Evolutionary conservation across 805 yeast genomes (phyloP).

Genomic region (Teunomyces barrocoloradensis): DNA sequence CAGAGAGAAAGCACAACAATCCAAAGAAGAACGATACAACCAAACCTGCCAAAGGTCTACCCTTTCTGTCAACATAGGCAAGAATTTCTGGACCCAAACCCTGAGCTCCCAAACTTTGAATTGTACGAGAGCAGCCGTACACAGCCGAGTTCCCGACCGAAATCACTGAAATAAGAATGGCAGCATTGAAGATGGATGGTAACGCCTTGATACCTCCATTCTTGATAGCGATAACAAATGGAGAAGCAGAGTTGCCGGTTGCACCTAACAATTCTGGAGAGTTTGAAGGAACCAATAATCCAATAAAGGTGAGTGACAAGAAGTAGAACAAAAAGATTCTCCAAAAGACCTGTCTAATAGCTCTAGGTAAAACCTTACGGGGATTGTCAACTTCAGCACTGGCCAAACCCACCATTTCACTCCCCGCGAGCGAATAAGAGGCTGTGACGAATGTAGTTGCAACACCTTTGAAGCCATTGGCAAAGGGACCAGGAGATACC

Average conservation of each 20-base stretch:
- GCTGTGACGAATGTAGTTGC: constrained; percentile 39
- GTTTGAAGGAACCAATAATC: constrained; percentile 21
- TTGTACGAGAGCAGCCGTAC: constrained; percentile 23
- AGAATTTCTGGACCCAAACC: constrained; percentile 14
- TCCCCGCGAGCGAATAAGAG: constrained; percentile 35
- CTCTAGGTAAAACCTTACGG: constrained; percentile 36
- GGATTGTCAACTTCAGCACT: constrained; percentile 42
- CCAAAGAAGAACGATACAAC: constrained; percentile 13
- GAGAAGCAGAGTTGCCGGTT: constrained; percentile 20
- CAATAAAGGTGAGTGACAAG: constrained; percentile 21
- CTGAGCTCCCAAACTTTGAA: constrained; percentile 15
- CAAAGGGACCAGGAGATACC: constrained; percentile 32
- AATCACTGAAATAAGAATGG: constrained; percentile 25
- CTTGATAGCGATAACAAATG: constrained; percentile 29
- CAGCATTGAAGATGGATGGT: constrained; percentile 28
- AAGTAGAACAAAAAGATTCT: constrained; percentile 41
- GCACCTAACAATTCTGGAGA: constrained; percentile 19
- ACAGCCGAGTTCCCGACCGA: constrained; percentile 31
- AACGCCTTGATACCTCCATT: constrained; percentile 25
- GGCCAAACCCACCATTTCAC: constrained; percentile 38
- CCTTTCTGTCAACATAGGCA: constrained; percentile 16
- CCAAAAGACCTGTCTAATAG: constrained; percentile 45
- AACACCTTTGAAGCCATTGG: constrained; percentile 39
- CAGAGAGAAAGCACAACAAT: constrained; percentile 15
- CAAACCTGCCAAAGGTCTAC: constrained; percentile 16